Evolutionary conservation across 495 filamentous ascomycete genomes (phyloP).

Genomic region (Pyrenula massariospora): DNA sequence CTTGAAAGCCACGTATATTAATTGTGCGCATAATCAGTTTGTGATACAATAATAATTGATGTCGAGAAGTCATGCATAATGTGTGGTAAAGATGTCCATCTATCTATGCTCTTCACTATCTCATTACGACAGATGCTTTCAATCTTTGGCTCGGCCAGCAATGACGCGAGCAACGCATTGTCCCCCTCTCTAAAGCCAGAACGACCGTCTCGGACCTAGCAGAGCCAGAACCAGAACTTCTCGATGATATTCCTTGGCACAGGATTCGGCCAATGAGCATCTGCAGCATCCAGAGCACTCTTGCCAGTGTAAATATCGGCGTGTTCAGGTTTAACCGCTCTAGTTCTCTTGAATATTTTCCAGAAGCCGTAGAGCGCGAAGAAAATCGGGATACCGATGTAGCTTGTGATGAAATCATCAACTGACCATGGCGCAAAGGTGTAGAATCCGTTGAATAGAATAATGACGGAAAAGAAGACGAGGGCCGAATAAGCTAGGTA

Average conservation of each 20-base stretch:
- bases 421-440: constrained; percentile 26
- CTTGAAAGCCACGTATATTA: no score
- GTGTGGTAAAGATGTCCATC: no score
- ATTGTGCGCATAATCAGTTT: no score
- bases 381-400: constrained; percentile 44
- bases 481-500: constrained; percentile 49
- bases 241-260: constrained; percentile 35
- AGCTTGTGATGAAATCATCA: constrained; percentile 44
- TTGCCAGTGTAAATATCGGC: constrained; percentile 55
- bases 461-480: constrained; percentile 38
- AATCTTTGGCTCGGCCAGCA: no score
- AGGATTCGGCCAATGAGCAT: constrained; percentile 12
- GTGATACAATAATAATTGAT: no score
- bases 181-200: no score
- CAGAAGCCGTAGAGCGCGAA: constrained; percentile 45
- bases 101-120: no score
- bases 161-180: no score
- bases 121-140: no score
- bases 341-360: constrained; percentile 47
- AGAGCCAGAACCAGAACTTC: constrained; percentile 42
- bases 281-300: constrained; percentile 42
- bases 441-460: constrained; percentile 27
- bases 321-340: constrained; percentile 32
- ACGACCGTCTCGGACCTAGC: no score
- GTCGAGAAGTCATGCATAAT: no score